phyloP scores from a whole-genome alignment of 2,329 filamentous ascomycete genomes.

The Diaporthe caulivora region DNA sequence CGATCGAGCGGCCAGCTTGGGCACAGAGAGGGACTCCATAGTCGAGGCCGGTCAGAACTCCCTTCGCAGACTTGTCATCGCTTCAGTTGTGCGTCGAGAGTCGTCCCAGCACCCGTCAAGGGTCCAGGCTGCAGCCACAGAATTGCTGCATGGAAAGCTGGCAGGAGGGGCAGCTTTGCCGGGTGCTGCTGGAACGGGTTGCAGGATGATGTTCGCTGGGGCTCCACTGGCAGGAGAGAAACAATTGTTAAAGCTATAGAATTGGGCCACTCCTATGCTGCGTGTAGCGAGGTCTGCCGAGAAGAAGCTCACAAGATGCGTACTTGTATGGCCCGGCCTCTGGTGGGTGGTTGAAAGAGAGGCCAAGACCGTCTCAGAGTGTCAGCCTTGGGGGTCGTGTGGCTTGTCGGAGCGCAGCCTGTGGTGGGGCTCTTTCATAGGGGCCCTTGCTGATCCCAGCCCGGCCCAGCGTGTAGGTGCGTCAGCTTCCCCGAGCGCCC shows the following conservation, averaged over 20 bases:
- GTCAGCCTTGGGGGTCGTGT: constrained; percentile 39
- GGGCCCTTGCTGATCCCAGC: constrained; percentile 27
- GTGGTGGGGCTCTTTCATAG: constrained; percentile 23
- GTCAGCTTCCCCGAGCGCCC: constrained; percentile 28
- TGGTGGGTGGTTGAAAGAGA: constrained; percentile 30
- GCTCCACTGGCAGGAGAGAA: background rate
- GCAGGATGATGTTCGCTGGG: constrained; percentile 1
- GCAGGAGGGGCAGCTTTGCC: constrained; percentile 31
- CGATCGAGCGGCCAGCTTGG: constrained; percentile 63
- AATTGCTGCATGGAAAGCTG: constrained; percentile 45
- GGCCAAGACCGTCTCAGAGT: constrained; percentile 30
- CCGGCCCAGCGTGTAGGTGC: constrained; percentile 8
- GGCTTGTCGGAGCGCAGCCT: constrained; percentile 32
- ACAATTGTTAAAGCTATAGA: background rate
- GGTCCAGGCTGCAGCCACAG: constrained; percentile 46
- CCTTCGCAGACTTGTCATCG: constrained; percentile 37
- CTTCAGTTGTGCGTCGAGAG: constrained; percentile 39
- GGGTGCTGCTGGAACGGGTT: background rate
- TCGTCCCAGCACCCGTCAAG: constrained; percentile 50
- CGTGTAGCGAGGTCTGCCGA: background rate
- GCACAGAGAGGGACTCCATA: constrained; percentile 39
- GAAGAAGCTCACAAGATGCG: constrained; percentile 3
- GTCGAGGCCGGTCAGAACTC: constrained; percentile 12
- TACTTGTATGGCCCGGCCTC: background rate
- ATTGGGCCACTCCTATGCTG: background rate